Base-by-base conservation (phyloP, 2,329 filamentous ascomycete genomes). In the Claviceps cyperi region DNA sequence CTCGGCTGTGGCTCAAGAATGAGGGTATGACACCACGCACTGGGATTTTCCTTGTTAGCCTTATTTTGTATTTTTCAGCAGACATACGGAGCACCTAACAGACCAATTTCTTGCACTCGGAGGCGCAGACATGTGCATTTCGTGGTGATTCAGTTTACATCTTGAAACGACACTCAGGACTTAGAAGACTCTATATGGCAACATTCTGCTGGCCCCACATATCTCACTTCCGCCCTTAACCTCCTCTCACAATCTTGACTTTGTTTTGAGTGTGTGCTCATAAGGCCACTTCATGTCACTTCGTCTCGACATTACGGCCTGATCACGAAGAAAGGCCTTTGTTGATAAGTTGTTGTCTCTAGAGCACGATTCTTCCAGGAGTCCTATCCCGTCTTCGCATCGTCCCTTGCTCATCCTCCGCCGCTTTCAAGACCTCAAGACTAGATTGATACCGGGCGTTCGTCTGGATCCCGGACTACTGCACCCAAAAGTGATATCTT, bases 1-100 rank as follows among this genome's bases (percentile, higher is more conserved):
- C 51, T 57, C 56, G 56, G 55, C 39, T 45, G 47, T 11, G 43
- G 43, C 43, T 45, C 19, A 9, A 17, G 8, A n/a, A 5, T 43
- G 41, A 4, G 7, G 14, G n/a, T 7, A 24, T 17, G 19, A 24
- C 5, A 24, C 5, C 21, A 24, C 22, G 22, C 24, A 9, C 11
- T 32, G 9, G 28, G 28, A 32, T 11, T 32, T 28, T 32, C 9
- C 28, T 32, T 11, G 28, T 4, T 11, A 32, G 28, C 28, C 9
- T 32, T 9, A 32, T n/a, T n/a, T n/a, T n/a, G 28, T 32, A 32
- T 32, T 32, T 32, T 32, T 4, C 28, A 32, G 28, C 28, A 32
- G 9, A 32, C 28, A 32, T 11, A 32, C 28, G 4, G 5, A 5
- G 22, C 5, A 22, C 22, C 22, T 4, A 32, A 32, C 8, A 9